Percentiles rank a stretch among this genome's conserved stretches.
Evolutionary conservation across 306 rosid genomes (phyloP).

Genomic region (Gastrolobium villosum): DNA sequence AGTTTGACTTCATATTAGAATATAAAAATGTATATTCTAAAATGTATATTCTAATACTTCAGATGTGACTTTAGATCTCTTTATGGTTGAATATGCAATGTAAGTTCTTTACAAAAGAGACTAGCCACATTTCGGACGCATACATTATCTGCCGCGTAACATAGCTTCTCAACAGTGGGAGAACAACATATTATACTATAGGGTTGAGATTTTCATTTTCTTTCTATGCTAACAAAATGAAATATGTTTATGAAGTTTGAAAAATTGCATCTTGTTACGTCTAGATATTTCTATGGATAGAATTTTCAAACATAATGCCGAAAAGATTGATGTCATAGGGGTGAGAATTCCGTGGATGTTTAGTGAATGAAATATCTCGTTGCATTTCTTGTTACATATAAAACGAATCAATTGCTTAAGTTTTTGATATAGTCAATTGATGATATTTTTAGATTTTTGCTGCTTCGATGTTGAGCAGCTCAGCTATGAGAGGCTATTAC

Average conservation of each 20-base stretch:
- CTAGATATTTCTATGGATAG: conserved; percentile 33
- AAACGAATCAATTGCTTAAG: too few species aligned
- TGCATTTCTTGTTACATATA: conserved; percentile 58
- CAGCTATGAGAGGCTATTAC: conserved; percentile 65
- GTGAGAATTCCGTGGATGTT: conserved; percentile 61
- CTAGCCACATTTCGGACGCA: not conserved
- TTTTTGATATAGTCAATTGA: too few species aligned
- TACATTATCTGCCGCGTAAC: not conserved
- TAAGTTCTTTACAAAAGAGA: not conserved
- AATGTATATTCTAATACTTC: too few species aligned
- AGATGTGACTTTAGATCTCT: not conserved
- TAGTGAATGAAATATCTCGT: conserved; percentile 86
- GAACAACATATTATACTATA: not conserved
- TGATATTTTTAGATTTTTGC: too few species aligned
- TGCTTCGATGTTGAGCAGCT: too few species aligned
- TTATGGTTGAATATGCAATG: too few species aligned
- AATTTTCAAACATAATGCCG: conserved; percentile 62
- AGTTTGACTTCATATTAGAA: too few species aligned
- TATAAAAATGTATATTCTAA: too few species aligned
- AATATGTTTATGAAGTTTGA: not conserved
- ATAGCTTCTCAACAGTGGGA: not conserved
- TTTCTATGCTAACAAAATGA: not conserved
- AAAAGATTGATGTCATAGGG: conserved; percentile 65
- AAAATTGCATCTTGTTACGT: not conserved
- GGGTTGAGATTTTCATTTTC: not conserved